These are phyloP conservation scores for Zelopaecilomyces penicillatus DNA, from an alignment of 2,329 filamentous ascomycete species.

Conservation along the genomic window DNA sequence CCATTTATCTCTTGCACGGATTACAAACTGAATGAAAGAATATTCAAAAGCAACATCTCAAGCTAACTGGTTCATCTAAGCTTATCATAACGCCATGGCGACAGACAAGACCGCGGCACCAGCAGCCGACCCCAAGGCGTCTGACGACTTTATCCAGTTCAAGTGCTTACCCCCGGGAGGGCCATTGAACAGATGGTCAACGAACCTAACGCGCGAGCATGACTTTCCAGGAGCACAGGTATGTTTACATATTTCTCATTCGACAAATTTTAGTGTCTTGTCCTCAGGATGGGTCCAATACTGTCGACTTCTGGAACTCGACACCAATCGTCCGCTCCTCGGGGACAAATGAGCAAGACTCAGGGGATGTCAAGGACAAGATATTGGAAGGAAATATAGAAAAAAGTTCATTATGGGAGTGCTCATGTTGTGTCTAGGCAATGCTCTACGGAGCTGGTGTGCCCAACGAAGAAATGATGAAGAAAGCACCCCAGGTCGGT, in stretches of 20 bases:
- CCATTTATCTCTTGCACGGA: no score
- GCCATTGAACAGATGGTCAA: constrained; percentile 75
- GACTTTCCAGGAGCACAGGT: constrained; percentile 89
- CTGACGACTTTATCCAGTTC: constrained; percentile 46
- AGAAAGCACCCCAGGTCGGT: constrained; percentile 82
- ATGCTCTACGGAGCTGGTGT: constrained; percentile 95
- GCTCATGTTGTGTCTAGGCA: constrained; percentile 42
- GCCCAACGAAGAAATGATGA: constrained; percentile 75
- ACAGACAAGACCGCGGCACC: constrained; percentile 9
- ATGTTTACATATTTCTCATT: no score
- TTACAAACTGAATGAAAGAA: no score
- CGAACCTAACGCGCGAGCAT: constrained; percentile 72
- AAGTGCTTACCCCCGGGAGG: constrained; percentile 42
- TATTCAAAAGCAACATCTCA: no score
- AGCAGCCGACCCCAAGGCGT: constrained; percentile 35
- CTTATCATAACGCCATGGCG: no score
- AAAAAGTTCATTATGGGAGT: background rate
- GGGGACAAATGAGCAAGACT: no score
- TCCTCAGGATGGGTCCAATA: no score
- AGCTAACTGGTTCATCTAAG: no score
- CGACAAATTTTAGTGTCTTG: no score
- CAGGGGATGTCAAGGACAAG: no score
- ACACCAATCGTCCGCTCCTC: no score
- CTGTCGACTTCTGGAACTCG: no score
- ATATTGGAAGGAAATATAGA: background rate